These are phyloP conservation scores for Suillus hirtellus DNA, from an alignment of 768 basidiomycete genomes.

Conservation along the genomic window DNA sequence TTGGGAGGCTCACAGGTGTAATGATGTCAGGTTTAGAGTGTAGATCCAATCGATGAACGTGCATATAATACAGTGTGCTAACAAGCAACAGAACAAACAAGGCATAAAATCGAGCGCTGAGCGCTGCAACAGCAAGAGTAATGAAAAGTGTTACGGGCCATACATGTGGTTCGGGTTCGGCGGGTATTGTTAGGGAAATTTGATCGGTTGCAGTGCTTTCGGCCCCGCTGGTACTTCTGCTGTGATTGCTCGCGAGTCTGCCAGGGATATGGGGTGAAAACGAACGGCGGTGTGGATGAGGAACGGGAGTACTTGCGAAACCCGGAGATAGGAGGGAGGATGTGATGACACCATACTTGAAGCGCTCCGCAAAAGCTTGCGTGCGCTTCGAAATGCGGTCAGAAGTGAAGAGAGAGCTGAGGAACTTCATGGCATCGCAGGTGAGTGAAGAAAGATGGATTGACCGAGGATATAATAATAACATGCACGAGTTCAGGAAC, in stretches of 20 bases:
- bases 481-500: slow-evolving; percentile 15
- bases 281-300: slow-evolving; percentile 32
- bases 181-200: slow-evolving; percentile 27
- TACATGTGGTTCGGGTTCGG: slow-evolving; percentile 37
- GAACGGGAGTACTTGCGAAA: slow-evolving; percentile 42
- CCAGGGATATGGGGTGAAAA: slow-evolving; percentile 47
- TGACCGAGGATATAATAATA: slow-evolving; percentile 6
- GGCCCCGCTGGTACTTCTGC: slow-evolving; percentile 43
- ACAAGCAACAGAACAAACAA: slow-evolving; percentile 40
- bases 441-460: slow-evolving; percentile 8
- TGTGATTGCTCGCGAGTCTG: slow-evolving; percentile 38
- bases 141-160: slow-evolving; percentile 43
- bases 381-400: slow-evolving; percentile 36
- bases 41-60: slow-evolving; percentile 35
- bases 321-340: slow-evolving; percentile 70
- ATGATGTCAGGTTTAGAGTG: slow-evolving; percentile 47
- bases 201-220: slow-evolving; percentile 26
- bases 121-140: slow-evolving; percentile 39
- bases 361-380: slow-evolving; percentile 67
- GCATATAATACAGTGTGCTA: slow-evolving; percentile 40
- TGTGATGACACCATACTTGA: slow-evolving; percentile 84
- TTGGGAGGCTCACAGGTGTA: slow-evolving; percentile 47
- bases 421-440: slow-evolving; percentile 32
- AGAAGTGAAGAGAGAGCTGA: slow-evolving; percentile 38
- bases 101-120: slow-evolving; percentile 46